These are phyloP conservation scores for Pythium dissimile DNA, from an alignment of 352 stramenopile species.

Conservation along the genomic window DNA sequence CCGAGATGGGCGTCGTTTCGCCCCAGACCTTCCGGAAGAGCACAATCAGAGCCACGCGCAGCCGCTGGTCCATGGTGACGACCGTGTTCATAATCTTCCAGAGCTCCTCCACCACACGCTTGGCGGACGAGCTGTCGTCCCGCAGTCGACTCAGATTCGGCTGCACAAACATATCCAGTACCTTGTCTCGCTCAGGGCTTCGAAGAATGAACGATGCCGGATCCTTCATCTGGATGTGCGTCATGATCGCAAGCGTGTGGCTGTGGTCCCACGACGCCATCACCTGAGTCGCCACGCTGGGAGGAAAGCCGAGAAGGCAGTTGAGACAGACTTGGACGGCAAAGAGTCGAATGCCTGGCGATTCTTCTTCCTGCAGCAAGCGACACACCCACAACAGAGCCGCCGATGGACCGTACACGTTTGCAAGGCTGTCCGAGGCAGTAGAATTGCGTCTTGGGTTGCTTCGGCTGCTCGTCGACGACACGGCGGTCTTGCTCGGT, in stretches of 20 bases:
- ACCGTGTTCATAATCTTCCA: conserved; percentile 76
- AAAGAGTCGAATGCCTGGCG: conserved; percentile 70
- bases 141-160: conserved; percentile 61
- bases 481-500: conserved; percentile 1
- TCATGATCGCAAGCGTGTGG: conserved; percentile 74
- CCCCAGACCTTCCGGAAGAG: conserved; percentile 81
- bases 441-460: background rate
- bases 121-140: conserved; percentile 71
- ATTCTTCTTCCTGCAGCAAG: conserved; percentile 61
- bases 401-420: conserved; percentile 63
- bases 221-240: conserved; percentile 76
- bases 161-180: conserved; percentile 55
- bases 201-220: conserved; percentile 68
- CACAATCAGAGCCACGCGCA: conserved; percentile 72
- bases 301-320: conserved; percentile 75
- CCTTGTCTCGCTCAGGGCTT: conserved; percentile 72
- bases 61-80: conserved; percentile 57
- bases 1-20: conserved; percentile 72
- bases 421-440: conserved; percentile 29
- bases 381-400: conserved; percentile 67
- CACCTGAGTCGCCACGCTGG: conserved; percentile 63
- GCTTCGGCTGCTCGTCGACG: conserved; percentile 14
- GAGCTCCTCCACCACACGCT: conserved; percentile 57
- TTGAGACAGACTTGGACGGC: conserved; percentile 77
- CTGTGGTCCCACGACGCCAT: conserved; percentile 80